phyloP scores from a whole-genome alignment of 345 rosid genomes.

The Hibiscus tridactylites region DNA sequence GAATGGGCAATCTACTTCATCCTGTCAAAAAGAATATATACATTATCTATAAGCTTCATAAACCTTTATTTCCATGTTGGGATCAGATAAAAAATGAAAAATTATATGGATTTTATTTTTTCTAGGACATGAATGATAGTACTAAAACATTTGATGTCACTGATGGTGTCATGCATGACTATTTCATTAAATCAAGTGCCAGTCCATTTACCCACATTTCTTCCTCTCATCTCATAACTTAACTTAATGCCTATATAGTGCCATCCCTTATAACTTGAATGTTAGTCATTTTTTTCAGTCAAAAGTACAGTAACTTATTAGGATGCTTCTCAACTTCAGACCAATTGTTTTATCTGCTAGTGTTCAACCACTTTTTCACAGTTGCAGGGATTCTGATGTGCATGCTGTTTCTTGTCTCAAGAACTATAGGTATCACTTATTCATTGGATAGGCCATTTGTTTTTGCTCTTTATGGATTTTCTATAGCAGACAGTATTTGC shows the following conservation, averaged over 20 bases:
- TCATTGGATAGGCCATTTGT: background rate
- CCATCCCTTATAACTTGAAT: background rate
- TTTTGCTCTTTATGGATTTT: background rate
- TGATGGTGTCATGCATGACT: background rate
- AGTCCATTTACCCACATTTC: too few relatives aligned
- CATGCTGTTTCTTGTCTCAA: background rate
- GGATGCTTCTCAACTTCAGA: background rate
- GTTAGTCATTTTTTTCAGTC: background rate
- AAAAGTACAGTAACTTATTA: background rate
- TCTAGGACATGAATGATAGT: background rate
- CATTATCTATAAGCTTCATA: background rate
- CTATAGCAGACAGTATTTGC: background rate
- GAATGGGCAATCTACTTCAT: slow-evolving; percentile 89
- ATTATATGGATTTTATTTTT: background rate
- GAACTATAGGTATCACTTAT: background rate
- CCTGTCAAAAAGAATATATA: slow-evolving; percentile 38
- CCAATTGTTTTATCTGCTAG: background rate
- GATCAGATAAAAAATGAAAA: background rate
- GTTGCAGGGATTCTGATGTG: background rate
- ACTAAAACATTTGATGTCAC: background rate
- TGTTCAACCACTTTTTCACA: background rate
- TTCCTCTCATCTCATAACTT: too few relatives aligned
- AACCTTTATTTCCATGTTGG: background rate
- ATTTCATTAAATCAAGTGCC: too few relatives aligned
- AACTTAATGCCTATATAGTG: background rate